These are phyloP conservation scores for Suillus spraguei DNA, from an alignment of 768 basidiomycete genomes.

Conservation along the genomic window DNA sequence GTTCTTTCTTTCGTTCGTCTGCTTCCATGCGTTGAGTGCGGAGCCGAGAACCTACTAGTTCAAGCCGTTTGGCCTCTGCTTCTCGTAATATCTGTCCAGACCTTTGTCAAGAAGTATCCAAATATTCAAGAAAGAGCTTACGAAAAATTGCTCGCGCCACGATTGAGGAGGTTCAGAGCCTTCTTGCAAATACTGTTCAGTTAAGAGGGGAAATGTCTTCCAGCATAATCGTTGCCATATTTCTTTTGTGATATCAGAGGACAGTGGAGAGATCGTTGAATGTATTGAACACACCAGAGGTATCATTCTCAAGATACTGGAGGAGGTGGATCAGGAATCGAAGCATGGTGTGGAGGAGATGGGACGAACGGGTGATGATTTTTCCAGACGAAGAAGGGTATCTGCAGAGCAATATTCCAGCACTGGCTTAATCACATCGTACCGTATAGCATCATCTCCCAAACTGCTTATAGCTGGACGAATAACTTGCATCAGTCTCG, in stretches of 20 bases:
- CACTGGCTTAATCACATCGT: slow-evolving; percentile 69
- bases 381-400: slow-evolving; percentile 68
- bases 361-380: slow-evolving; percentile 63
- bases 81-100: slow-evolving; percentile 51
- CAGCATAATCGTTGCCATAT: slow-evolving; percentile 70
- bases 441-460: slow-evolving; percentile 56
- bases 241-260: slow-evolving; percentile 40
- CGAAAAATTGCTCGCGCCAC: slow-evolving; percentile 73
- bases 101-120: slow-evolving; percentile 14
- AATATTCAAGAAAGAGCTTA: slow-evolving; percentile 36
- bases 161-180: slow-evolving; percentile 51
- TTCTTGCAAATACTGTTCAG: slow-evolving; percentile 46
- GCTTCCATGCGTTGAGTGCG: slow-evolving; percentile 68
- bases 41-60: slow-evolving; percentile 62
- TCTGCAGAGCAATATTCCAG: slow-evolving; percentile 73
- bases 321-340: slow-evolving; percentile 19
- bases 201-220: slow-evolving; percentile 56
- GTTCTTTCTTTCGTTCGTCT: slow-evolving; percentile 75
- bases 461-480: slow-evolving; percentile 62
- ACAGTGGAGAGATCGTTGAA: not conserved
- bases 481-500: slow-evolving; percentile 7
- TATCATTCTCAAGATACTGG: slow-evolving; percentile 57
- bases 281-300: slow-evolving; percentile 45
- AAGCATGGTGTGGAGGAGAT: slow-evolving; percentile 13
- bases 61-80: slow-evolving; percentile 63